Percentiles rank a stretch among this genome's conserved stretches.
Evolutionary conservation across 257 asterid genomes (phyloP).

Genomic region (Solanum virginianum): DNA sequence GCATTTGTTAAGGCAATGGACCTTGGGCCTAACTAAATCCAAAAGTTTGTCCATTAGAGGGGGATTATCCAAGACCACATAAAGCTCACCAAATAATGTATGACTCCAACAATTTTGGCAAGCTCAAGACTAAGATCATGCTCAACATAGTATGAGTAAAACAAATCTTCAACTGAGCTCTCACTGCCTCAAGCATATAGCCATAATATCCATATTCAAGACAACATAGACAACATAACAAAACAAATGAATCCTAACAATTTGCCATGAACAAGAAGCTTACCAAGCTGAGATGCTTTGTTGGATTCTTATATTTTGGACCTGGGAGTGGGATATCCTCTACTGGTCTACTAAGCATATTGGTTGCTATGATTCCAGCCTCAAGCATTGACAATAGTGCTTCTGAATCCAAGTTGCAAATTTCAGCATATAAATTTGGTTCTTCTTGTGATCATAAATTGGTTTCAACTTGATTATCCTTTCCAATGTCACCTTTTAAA

Average conservation of each 20-base stretch:
- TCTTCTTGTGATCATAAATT: not conserved
- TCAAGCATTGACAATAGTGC: too few species aligned
- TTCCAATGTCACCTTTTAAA: not conserved
- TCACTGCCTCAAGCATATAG: not conserved
- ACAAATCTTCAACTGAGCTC: not conserved
- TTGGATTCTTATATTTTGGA: not conserved
- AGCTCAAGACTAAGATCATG: too few species aligned
- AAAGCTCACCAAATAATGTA: too few species aligned
- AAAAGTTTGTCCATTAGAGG: too few species aligned
- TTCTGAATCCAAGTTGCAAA: too few species aligned
- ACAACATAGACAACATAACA: not conserved
- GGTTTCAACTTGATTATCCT: not conserved
- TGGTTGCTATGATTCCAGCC: too few species aligned
- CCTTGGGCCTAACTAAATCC: too few species aligned
- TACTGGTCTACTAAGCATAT: too few species aligned
- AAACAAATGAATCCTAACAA: not conserved
- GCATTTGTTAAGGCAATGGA: too few species aligned
- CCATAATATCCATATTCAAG: not conserved
- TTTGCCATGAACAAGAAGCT: not conserved
- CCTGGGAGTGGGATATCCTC: not conserved
- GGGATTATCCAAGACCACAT: too few species aligned
- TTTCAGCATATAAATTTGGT: not conserved
- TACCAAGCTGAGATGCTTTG: not conserved
- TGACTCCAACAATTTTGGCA: too few species aligned
- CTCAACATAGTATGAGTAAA: constrained; percentile 5